Base-by-base conservation (phyloP, 441 rosid species). In the Sinapis alba region DNA sequence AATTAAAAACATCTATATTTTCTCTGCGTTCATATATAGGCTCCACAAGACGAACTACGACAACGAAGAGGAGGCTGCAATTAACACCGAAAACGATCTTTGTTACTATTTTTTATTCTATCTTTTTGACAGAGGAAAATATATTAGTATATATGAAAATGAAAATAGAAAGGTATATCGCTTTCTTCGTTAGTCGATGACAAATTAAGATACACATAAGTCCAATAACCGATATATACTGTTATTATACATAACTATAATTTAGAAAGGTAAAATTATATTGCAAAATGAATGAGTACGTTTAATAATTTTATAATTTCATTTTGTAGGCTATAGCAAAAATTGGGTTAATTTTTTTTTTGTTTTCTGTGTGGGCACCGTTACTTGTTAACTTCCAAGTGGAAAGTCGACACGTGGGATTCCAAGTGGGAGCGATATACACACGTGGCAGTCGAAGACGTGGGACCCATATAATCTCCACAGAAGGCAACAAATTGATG, bases 381-480 rank as follows among this genome's bases (percentile, higher is more conserved):
- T 56, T 69, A 12, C 63, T n/a, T 13, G 27, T 16, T 13, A 56
- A 23, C 0, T 6, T 5, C 4, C 84, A 83, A 73, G 36, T 79
- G 81, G 47, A 0, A 6, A 6, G 0, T 13, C 23, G 88, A 83
- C 86, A 87, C 86, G 81, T 86, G 81, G 64, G 38, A 59, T 77
- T 66, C 64, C 11, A 7, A 71, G 68, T 5, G 43, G 20, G 0
- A 0, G 7, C 1, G 16, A 43, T 3, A 11, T 20, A 24, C 12
- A 83, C 86, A 84, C 85, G 87, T 83, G 82, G 73, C 65, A 45
- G 10, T 13, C 3, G 19, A 10, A 19, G 3, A 7, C 8, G 75
- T 82, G 82, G 94, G 94, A 82, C 76, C 91, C 91, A 84, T 66
- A 65, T 3, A 72, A 62, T 60, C 61, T 56, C 69, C 78, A 72